These are phyloP conservation scores for Peltaster fructicola DNA, from an alignment of 2,329 filamentous ascomycete species.

Conservation along the genomic window DNA sequence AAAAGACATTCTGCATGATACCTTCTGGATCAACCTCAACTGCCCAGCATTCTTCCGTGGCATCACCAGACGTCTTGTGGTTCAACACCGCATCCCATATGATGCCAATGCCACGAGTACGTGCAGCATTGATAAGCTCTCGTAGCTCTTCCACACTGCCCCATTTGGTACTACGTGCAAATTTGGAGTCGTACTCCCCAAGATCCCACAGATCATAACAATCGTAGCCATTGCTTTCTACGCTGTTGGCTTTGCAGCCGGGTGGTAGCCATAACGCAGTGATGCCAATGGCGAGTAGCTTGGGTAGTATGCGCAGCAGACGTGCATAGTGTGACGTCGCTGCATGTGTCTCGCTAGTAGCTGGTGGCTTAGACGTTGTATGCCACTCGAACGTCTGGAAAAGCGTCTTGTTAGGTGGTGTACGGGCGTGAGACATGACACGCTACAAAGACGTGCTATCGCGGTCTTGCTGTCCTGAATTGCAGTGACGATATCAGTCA, in stretches of 20 bases:
- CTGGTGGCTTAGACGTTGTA: constrained; percentile 29
- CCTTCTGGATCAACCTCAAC: constrained; percentile 41
- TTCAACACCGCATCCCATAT: constrained; percentile 58
- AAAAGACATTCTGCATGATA: constrained; percentile 3
- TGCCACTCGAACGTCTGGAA: constrained; percentile 63
- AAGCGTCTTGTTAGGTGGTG: constrained; percentile 29
- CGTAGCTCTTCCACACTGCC: constrained; percentile 44
- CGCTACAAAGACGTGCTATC: no score
- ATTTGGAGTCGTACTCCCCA: constrained; percentile 59
- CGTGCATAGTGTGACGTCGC: constrained; percentile 25
- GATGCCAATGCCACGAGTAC: constrained; percentile 36
- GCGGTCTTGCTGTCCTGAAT: no score
- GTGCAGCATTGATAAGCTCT: constrained; percentile 33
- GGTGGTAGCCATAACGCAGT: constrained; percentile 51
- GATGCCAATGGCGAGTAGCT: constrained; percentile 34
- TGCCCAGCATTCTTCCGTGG: constrained; percentile 42
- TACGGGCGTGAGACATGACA: constrained; percentile 6
- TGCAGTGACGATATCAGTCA: no score
- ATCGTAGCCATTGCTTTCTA: constrained; percentile 49
- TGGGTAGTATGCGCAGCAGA: constrained; percentile 12
- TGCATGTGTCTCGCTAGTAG: constrained; percentile 19
- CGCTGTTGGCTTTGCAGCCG: constrained; percentile 48
- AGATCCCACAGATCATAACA: constrained; percentile 46
- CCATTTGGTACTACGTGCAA: constrained; percentile 47
- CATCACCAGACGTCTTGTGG: constrained; percentile 53